phyloP scores from a whole-genome alignment of 2,329 filamentous ascomycete species.

The Ambrosiella beaveri region DNA sequence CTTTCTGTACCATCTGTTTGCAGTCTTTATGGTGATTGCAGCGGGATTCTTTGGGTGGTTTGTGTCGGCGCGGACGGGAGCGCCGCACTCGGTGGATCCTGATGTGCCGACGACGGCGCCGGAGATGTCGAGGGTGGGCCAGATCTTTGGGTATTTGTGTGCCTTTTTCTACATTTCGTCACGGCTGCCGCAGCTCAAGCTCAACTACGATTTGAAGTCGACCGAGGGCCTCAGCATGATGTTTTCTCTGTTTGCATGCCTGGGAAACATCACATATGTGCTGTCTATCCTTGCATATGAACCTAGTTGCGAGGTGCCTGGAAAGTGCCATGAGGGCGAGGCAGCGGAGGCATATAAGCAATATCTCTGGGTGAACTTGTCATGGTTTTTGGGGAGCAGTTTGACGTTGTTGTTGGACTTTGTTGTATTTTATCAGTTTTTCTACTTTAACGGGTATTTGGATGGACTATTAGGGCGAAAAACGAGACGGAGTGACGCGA shows the following conservation, averaged over 20 bases:
- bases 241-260: slow-evolving; percentile 91
- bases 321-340: slow-evolving; percentile 48
- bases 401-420: slow-evolving; percentile 76
- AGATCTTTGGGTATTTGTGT: slow-evolving; percentile 87
- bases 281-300: slow-evolving; percentile 83
- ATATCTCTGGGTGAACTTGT: slow-evolving; percentile 79
- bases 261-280: slow-evolving; percentile 89
- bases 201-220: slow-evolving; percentile 83
- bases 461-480: not conserved
- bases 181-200: slow-evolving; percentile 71
- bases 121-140: slow-evolving; percentile 54
- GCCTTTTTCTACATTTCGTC: slow-evolving; percentile 78
- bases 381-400: slow-evolving; percentile 78
- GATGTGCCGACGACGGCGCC: slow-evolving; percentile 20
- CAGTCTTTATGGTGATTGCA: slow-evolving; percentile 64
- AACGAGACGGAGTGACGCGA: not conserved
- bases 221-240: slow-evolving; percentile 86
- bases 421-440: slow-evolving; percentile 81
- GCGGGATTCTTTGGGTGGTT: slow-evolving; percentile 81
- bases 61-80: slow-evolving; percentile 33
- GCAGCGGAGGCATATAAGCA: slow-evolving; percentile 48
- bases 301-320: slow-evolving; percentile 38
- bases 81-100: not conserved
- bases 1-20: slow-evolving; percentile 54
- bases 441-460: slow-evolving; percentile 22